phyloP scores from a whole-genome alignment of 345 rosid genomes.

The Durio zibethinus region DNA sequence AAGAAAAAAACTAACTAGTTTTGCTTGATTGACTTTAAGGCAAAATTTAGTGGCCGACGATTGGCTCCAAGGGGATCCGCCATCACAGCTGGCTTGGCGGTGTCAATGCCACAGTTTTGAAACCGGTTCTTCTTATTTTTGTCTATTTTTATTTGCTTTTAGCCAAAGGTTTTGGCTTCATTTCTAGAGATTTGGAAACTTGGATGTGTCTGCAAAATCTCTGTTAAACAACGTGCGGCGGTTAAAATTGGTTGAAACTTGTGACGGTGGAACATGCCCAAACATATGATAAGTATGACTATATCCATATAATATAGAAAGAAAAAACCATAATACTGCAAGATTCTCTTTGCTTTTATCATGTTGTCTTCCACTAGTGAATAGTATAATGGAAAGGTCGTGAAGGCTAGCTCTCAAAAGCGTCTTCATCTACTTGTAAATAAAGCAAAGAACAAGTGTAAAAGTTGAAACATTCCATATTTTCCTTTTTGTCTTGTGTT shows the following conservation, averaged over 20 bases:
- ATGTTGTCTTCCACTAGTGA: neutral
- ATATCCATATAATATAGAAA: neutral
- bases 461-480: neutral
- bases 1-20: neutral
- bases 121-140: neutral
- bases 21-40: neutral
- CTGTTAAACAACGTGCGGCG: neutral
- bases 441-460: neutral
- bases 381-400: neutral
- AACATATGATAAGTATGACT: neutral
- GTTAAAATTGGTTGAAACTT: neutral
- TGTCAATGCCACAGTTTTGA: neutral
- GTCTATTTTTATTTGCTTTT: neutral
- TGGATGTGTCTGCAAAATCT: neutral
- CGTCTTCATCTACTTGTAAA: conserved; percentile 2
- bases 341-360: conserved; percentile 15
- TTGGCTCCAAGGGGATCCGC: neutral
- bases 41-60: neutral
- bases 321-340: neutral
- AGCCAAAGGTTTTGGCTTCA: neutral
- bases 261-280: neutral
- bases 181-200: neutral
- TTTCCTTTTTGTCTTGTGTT: neutral
- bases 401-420: neutral
- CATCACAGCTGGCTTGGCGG: neutral